Evolutionary conservation across 176 grass and related monocot genomes (phyloP), one percentile per base, ranked within the genome.

Genomic region (Phoenix roebelenii): DNA sequence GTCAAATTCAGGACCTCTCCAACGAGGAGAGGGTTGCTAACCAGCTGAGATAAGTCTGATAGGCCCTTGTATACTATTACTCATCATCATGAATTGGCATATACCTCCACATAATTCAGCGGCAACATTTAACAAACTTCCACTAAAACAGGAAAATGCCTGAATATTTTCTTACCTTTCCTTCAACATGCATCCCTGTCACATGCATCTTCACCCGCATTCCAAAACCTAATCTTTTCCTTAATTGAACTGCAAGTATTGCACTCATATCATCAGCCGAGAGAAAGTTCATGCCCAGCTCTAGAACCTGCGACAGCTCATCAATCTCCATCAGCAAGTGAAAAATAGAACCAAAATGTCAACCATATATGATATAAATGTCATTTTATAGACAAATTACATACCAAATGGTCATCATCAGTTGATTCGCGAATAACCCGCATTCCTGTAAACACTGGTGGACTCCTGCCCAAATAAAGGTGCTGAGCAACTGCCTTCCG

Each of bases 391-490:
- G 35, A 44, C 35, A 44, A 14, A 14, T 44, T 74, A 61, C 72
- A 51, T 68, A 91, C 93, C 93, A 97, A 79, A 73, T 97, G 87
- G 32, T 97, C 93, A 66, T 87, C 93, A 71, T 92, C 93, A 67
- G 79, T 77, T 60, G 93, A 85, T 81, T 97, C 67, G 22, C 64
- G 73, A 65, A 97, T 68, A 72, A 92, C 84, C 77, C 93, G 84
- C 60, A 88, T 85, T 18, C 80, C 72, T 26, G 87, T 91, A 63
- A 97, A 77, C 16, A 81, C 63, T 73, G 93, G 93, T 60, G 93
- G 76, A 67, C 74, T 85, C 63, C 84, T 97, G 32, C 93, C 93
- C 93, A 97, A 79, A 69, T 97, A 97, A 74, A 97, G 84, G 59
- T 85, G 82, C 75, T 76, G 83, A 72, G 88, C 20, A 78, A 64